Evolutionary conservation across 2,329 filamentous ascomycete genomes (phyloP).

Genomic region (Monilinia laxa): DNA sequence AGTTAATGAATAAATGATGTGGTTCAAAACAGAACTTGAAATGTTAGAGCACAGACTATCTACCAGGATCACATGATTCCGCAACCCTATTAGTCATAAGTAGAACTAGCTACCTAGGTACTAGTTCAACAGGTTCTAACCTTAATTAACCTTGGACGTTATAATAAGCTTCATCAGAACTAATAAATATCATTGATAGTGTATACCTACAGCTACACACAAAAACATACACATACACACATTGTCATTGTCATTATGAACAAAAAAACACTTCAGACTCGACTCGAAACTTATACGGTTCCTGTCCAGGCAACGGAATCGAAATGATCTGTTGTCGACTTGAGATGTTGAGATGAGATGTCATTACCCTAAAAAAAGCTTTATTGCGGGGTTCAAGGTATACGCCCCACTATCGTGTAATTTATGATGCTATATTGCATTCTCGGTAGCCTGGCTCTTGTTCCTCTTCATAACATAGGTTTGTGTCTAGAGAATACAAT

Average conservation of each 20-base stretch:
- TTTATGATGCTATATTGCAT: constrained; percentile 10
- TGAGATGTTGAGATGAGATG: background rate
- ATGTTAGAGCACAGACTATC: no score
- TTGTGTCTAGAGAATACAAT: background rate
- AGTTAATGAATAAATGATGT: no score
- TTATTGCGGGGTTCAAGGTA: background rate
- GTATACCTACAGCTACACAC: no score
- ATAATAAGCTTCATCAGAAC: no score
- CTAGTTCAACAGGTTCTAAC: no score
- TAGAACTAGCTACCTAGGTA: no score
- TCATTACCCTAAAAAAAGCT: background rate
- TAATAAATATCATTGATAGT: no score
- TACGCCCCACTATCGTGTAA: constrained; percentile 1
- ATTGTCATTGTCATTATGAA: background rate
- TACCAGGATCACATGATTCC: no score
- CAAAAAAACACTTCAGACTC: background rate
- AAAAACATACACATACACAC: background rate
- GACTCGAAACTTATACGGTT: background rate
- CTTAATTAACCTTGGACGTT: no score
- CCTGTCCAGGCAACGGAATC: background rate
- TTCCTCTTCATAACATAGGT: background rate
- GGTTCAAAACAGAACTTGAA: no score
- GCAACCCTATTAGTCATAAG: no score
- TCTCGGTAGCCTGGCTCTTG: background rate
- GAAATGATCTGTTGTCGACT: background rate